Base-by-base conservation (phyloP, 257 asterid species). In the Solanum sejunctum region DNA sequence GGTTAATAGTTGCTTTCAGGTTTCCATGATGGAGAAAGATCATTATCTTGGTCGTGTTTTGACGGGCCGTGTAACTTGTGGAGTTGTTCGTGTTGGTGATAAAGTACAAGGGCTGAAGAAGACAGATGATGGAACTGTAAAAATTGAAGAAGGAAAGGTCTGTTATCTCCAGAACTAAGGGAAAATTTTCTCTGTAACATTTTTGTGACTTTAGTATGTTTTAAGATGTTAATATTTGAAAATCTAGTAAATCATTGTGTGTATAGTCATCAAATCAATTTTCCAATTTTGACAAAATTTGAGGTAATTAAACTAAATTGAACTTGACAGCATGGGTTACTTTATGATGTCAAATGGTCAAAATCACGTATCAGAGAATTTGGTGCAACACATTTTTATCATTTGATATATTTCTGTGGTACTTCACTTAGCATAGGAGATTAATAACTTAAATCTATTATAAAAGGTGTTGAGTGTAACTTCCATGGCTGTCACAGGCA, bases 11-110 rank as follows among this genome's bases (percentile, higher is more conserved):
- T 92, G 80, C 85, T 93, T 92, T 88, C 93, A 97, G 99, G 99
- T 97, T 88, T 97, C 99, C 70, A 97, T 97, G 99, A 95, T 97
- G 99, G 99, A 97, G 89, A 90, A 89, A 86, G 99, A 97, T 89
- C 93, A 93, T 86, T 97, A 90, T 90, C 94, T 97, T 88, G 99
- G 99, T 18, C 92, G 99, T 79, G 94, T 95, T 84, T 89, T 97
- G 89, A 97, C 99, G 55, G 99, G 99, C 43, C 98, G 99, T 85
- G 91, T 97, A 83, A 84, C 90, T 89, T 92, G 94, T 75, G 99
- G 99, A 87, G 61, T 93, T 84, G 85, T 97, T 80, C 98, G 87
- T 84, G 92, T 95, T 54, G 98, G 99, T 88, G 98, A 97, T 90
- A 95, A 83, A 91, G 97, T 97, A 81, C 98, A 97, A 71, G 99